Percentiles rank a stretch among this genome's conserved stretches.
phyloP scores from a whole-genome alignment of 176 grass and related monocot genomes.

The Ensete ventricosum region DNA sequence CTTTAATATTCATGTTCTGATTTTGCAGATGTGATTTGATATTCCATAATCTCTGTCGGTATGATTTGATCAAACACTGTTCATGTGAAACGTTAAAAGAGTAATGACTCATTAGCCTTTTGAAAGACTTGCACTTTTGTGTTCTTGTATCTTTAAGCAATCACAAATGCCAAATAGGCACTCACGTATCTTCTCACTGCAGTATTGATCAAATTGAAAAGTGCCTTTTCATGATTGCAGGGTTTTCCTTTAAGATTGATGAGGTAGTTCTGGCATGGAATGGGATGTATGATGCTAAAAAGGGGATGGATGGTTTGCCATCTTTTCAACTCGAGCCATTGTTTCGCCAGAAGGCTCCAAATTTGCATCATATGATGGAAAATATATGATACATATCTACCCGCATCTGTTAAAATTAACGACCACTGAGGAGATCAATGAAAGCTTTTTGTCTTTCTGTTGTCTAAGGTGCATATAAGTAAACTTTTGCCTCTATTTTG shows the following conservation, averaged over 20 bases:
- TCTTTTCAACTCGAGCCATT: conserved; percentile 90
- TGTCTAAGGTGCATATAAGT: neutral
- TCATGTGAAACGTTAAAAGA: no score
- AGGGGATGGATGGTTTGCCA: conserved; percentile 51
- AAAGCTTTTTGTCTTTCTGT: neutral
- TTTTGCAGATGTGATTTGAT: no score
- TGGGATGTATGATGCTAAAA: conserved; percentile 90
- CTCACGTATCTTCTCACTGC: neutral
- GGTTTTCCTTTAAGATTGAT: conserved; percentile 74
- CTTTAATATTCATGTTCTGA: no score
- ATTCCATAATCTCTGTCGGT: no score
- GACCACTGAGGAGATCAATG: neutral
- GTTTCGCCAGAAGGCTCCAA: conserved; percentile 57
- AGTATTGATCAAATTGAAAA: neutral
- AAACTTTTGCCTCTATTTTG: neutral
- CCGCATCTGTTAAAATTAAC: neutral
- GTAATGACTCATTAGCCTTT: no score
- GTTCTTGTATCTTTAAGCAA: neutral
- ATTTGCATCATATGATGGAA: conserved; percentile 50
- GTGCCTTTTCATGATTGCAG: conserved; percentile 27
- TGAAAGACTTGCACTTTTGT: neutral
- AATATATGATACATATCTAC: neutral
- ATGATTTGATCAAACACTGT: no score
- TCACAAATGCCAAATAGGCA: neutral
- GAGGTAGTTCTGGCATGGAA: conserved; percentile 95